Evolutionary conservation across 345 rosid species (phyloP), one percentile per base, ranked within the genome.

Genomic region (Syzygium aromaticum): DNA sequence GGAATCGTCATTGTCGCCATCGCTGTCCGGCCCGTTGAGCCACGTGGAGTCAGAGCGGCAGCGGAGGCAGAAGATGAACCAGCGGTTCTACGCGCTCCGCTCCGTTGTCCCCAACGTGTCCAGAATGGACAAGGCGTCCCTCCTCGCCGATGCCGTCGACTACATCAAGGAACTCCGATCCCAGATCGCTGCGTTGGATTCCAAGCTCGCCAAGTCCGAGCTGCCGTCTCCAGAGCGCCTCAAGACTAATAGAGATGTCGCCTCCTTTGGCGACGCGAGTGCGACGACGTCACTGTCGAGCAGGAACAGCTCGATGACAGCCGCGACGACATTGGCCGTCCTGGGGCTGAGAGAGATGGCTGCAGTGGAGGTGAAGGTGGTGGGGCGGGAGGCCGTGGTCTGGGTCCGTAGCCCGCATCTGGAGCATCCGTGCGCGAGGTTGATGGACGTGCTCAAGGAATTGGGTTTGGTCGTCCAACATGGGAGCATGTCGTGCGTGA

Each of bases 401-500:
- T 43, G 23, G 78, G 78, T 64, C 5, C 40, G 23, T 43, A 4
- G 43, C 43, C 78, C 78, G 43, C 30, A 64, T 64, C 78, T 30
- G 43, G 78, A 22, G 43, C 23, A 64, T 38, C 59, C 46, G 12
- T 25, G 17, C 49, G 63, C 38, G 46, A 21, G 90, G 40, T 30
- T 64, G 78, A 64, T 64, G 78, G 78, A 64, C 43, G 43, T 30
- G 78, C 78, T 64, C 78, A 64, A 30, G 43, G 78, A 64, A 64
- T 30, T 64, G 22, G 89, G 90, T 78, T 88, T 91, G 61, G 89
- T 67, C 6, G 88, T 94, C n/a, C 90, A 88, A 85, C 94, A 92
- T 54, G 94, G 90, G 2, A 92, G 93, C 85, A 83, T 92, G 15
- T 90, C 94, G 5, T 85, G 87, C 57, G 89, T 90, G 22, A 8